These are phyloP conservation scores for Pharus latifolius DNA, from an alignment of 176 grass and related monocot genomes.

Conservation along the genomic window DNA sequence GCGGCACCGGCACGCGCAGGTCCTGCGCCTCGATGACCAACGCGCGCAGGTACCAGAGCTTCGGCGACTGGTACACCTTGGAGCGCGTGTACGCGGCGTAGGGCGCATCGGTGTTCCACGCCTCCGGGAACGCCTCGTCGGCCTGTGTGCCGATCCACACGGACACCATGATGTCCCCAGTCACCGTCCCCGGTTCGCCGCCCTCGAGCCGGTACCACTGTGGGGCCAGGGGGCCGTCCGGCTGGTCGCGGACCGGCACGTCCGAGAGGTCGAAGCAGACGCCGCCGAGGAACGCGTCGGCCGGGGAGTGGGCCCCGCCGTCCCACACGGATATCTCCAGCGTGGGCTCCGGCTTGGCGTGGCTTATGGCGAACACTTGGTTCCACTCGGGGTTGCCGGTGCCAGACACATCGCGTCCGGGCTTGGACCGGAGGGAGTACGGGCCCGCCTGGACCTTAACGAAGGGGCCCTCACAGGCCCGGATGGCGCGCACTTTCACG, in stretches of 20 bases:
- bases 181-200: conserved; percentile 40
- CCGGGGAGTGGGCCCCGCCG: conserved; percentile 17
- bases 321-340: conserved; percentile 90
- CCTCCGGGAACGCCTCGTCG: conserved; percentile 85
- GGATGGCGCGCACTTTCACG: conserved; percentile 56
- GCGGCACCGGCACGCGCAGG: conserved; percentile 50
- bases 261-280: conserved; percentile 98
- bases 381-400: conserved; percentile 73
- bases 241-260: conserved; percentile 66
- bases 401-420: conserved; percentile 41
- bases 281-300: conserved; percentile 61
- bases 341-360: conserved; percentile 50
- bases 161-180: conserved; percentile 86
- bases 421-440: conserved; percentile 36
- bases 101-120: conserved; percentile 73
- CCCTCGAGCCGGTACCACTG: conserved; percentile 96
- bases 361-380: conserved; percentile 70
- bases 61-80: conserved; percentile 98
- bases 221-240: conserved; percentile 71
- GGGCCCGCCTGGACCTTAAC: conserved; percentile 55
- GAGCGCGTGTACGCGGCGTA: conserved; percentile 76
- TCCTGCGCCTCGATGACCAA: conserved; percentile 87
- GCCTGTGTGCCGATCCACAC: conserved; percentile 97
- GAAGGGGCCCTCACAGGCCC: conserved; percentile 63
- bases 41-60: conserved; percentile 88